Evolutionary conservation across 768 basidiomycete genomes (phyloP).

Genomic region (Pulveroboletus sp.): DNA sequence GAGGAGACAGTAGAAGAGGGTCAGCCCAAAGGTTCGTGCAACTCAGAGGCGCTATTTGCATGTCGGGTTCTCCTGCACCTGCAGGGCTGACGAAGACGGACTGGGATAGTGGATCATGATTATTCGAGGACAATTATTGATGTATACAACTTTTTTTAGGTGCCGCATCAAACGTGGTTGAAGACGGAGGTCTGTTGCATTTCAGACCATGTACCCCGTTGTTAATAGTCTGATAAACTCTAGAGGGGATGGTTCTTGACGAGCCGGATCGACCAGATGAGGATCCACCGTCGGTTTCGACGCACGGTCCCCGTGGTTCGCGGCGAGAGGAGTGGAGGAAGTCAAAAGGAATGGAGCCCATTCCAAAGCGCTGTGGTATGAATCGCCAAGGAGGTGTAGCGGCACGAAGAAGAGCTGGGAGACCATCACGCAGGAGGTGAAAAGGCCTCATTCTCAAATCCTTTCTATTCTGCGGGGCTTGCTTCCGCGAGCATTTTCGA

Average conservation of each 20-base stretch:
- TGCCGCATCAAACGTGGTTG: slow-evolving; percentile 7
- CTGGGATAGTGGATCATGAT: neutral
- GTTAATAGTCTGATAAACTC: slow-evolving; percentile 5
- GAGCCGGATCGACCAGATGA: slow-evolving; percentile 21
- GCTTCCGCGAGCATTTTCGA: neutral
- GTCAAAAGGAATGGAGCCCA: slow-evolving; percentile 66
- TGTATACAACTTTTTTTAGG: slow-evolving; percentile 13
- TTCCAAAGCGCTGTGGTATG: slow-evolving; percentile 48
- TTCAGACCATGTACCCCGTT: neutral
- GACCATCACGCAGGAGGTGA: slow-evolving; percentile 67
- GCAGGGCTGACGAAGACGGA: slow-evolving; percentile 10
- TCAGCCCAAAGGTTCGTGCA: slow-evolving; percentile 55
- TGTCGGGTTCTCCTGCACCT: slow-evolving; percentile 56
- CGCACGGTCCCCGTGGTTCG: slow-evolving; percentile 74
- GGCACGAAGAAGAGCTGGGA: slow-evolving; percentile 62
- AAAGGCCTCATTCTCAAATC: neutral
- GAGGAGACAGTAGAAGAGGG: slow-evolving; percentile 32
- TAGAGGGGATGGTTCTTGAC: slow-evolving; percentile 57
- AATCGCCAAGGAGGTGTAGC: slow-evolving; percentile 64
- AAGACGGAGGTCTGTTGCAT: slow-evolving; percentile 21
- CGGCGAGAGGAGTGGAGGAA: slow-evolving; percentile 78
- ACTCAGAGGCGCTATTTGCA: slow-evolving; percentile 24
- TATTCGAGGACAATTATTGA: slow-evolving; percentile 12
- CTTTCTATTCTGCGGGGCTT: neutral
- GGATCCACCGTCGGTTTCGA: slow-evolving; percentile 51